Evolutionary conservation across 139 green algal species (phyloP), one percentile per base, ranked within the genome.

Genomic region (Cymbomonas tetramitiformis): DNA sequence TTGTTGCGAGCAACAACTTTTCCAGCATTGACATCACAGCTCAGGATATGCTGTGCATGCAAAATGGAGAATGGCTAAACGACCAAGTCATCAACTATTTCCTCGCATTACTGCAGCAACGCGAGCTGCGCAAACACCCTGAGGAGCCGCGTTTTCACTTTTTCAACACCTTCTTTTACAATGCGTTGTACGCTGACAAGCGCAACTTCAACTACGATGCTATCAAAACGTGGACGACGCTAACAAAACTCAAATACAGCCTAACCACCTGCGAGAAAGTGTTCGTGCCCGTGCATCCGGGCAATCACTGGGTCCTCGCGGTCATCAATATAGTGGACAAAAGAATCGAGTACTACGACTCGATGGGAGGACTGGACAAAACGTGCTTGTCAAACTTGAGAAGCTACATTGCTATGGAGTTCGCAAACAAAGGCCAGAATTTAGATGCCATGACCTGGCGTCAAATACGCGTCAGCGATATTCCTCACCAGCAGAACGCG

Each of bases 111-210:
- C 30, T 76, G 29, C 44, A 72, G 32, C 52, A 72, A 18, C 46
- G 67, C 30, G 53, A 70, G 2, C 46, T 43, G 1, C n/a, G n/a
- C n/a, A n/a, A n/a, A n/a, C n/a, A n/a, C n/a, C n/a, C n/a, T n/a
- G 23, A 63, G 15, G 46, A 60, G 18, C 68, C 52, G 3, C 30
- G 24, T 39, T 66, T 31, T 1, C 66, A 74, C 26, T 75, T 76
- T 24, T 76, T 74, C 38, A 76, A 75, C 58, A 76, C 65, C 28
- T 76, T 76, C 53, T 76, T 76, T 54, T 66, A 70, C 15, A 69
- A 76, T 29, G 74, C 74, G 61, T 41, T 69, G 3, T 51, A 12
- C 7, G 23, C 46, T 43, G 59, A 62, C 23, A 24, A 21, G 2
- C 26, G 30, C n/a, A 19, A 12, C 44, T 76, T 75, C 54, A 31